phyloP scores from a whole-genome alignment of 345 rosid species.

The Gossypioides kirkii region DNA sequence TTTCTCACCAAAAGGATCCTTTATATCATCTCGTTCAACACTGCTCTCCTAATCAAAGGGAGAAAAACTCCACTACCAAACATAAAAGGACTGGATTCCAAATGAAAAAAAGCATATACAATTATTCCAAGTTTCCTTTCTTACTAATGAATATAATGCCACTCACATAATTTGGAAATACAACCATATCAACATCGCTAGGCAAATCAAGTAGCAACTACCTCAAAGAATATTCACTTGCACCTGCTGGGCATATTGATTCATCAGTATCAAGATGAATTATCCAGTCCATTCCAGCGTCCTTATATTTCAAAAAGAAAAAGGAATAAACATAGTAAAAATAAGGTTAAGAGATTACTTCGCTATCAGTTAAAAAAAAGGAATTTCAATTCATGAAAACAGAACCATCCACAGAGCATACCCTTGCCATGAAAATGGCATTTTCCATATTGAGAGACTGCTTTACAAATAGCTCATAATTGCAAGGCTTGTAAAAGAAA shows the following conservation, averaged over 20 bases:
- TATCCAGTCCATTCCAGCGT: conserved; percentile 86
- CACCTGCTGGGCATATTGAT: conserved; percentile 86
- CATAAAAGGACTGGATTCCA: conserved; percentile 1
- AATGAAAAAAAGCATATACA: neutral
- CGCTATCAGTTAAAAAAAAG: conserved; percentile 8
- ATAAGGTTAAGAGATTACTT: neutral
- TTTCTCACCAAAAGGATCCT: conserved; percentile 94
- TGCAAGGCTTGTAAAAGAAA: conserved; percentile 97
- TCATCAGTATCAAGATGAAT: conserved; percentile 96
- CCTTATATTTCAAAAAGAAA: conserved; percentile 37
- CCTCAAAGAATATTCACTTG: conserved; percentile 81
- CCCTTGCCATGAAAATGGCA: conserved; percentile 99
- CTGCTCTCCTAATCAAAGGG: conserved; percentile 68
- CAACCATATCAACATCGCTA: conserved; percentile 78
- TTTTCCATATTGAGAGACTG: conserved; percentile 99
- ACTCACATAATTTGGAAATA: conserved; percentile 97
- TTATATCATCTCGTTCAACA: conserved; percentile 78
- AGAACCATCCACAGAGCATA: conserved; percentile 31
- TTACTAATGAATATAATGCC: conserved; percentile 12
- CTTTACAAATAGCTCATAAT: conserved; percentile 92
- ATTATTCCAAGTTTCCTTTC: conserved; percentile 1
- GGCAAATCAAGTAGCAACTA: conserved; percentile 79
- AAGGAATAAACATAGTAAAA: conserved; percentile 9
- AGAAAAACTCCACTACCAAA: neutral
- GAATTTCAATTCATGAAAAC: conserved; percentile 2